Evolutionary conservation across 371 early-diverging fungal species (phyloP), one percentile per base, ranked within the genome.

Genomic region (Mucor lusitanicus): DNA sequence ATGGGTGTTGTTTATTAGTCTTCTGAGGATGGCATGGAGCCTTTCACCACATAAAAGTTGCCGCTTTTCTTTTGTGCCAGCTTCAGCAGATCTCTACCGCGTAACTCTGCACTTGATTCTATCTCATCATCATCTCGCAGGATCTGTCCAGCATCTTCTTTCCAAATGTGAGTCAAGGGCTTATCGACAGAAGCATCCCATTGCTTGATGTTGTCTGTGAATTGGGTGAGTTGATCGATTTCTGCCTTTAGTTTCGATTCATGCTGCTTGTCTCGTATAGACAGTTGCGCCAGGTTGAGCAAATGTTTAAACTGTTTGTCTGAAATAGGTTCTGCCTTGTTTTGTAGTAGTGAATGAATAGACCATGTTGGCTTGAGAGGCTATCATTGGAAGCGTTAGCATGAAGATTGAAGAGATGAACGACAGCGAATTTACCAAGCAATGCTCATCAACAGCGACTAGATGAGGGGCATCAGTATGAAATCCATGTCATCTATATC

Each of bases 91-190:
- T 35, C 69, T 27, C 80, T 64, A 8, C 78, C 77, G 21, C 59
- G 32, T 11, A 40, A 15, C 42, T 69, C 68, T 3, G 62, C 37
- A 15, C 37, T 17, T 1, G 58, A 28, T 58, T 67, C 61, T 12
- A 60, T 39, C 19, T 54, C 7, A 4, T 63, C 27, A 44, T 76
- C 76, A n/a, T 56, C 32, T 27, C 76, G 69, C 35, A 70, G 50
- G n/a, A 54, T 13, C 44, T 72, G 62, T 0, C 78, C 67, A 11
- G 33, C 44, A 23, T 69, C 63, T 33, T 71, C 63, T 23, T 75
- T 64, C 78, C 80, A 80, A 40, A 80, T 67, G 44, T 77, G 78
- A 25, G 74, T 71, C 8, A 77, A 50, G 3, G 80, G 80, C 4
- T 71, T 59, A 2, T 70, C 72, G 13, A 70, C 46, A 9, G 44